Evolutionary conservation across 305 asterid genomes (phyloP).

Genomic region (Solanum hybrid): DNA sequence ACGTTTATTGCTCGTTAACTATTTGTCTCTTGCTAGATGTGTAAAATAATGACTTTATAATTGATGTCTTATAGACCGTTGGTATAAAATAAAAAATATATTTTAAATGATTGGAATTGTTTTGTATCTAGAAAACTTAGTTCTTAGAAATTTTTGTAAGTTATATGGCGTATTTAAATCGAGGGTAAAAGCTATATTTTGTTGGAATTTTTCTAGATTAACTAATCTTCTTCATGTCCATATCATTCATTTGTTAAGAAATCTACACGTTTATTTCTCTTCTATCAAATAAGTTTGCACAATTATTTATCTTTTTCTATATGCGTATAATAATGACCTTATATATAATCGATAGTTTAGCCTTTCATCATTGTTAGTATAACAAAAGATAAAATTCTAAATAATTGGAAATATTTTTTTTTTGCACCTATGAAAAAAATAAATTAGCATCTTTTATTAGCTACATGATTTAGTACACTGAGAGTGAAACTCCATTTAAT

Average conservation of each 20-base stretch:
- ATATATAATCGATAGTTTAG: not conserved
- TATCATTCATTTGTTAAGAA: not conserved
- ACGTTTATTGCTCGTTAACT: not conserved
- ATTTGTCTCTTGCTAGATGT: not conserved
- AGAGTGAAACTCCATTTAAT: not conserved
- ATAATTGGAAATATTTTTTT: not conserved
- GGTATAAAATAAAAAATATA: not conserved
- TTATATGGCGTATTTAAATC: rapidly evolving
- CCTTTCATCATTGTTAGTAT: not conserved
- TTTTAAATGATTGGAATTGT: not conserved
- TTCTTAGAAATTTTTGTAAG: too few relatives aligned
- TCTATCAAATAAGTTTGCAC: not conserved
- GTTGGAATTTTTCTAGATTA: not conserved
- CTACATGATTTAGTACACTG: not conserved
- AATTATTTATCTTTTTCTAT: not conserved
- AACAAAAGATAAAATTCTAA: not conserved
- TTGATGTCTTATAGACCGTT: not conserved
- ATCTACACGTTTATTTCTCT: not conserved
- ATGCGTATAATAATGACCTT: not conserved
- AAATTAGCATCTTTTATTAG: not conserved
- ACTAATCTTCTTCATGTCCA: not conserved
- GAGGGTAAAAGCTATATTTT: too few relatives aligned
- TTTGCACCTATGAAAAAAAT: not conserved
- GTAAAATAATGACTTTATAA: not conserved
- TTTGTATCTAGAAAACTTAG: too few relatives aligned